Evolutionary conservation across 768 basidiomycete species (phyloP), one percentile per base, ranked within the genome.

Genomic region (Phylloporus sp.): DNA sequence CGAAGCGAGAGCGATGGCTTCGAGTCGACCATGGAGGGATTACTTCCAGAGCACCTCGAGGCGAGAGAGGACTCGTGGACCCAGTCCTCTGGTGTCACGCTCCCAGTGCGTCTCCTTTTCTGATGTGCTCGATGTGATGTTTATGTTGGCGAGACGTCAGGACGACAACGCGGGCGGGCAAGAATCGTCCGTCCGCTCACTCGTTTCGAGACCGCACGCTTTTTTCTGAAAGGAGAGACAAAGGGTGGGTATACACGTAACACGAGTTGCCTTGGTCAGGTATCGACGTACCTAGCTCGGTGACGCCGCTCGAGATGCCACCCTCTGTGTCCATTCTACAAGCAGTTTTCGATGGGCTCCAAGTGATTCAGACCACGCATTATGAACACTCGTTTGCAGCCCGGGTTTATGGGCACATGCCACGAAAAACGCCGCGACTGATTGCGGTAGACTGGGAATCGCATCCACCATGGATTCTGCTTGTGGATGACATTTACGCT

Each of bases 371-470:
- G 48, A 81, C 78, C 8, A 90, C 86, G 9, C 80, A 75, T 3
- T 88, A 80, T 61, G 71, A 74, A 46, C 69, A 63, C 48, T 88
- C 86, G 0, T 88, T 90, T 51, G 64, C 81, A 28, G 79, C 82
- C 38, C 80, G 88, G 13, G 58, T 88, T 11, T 70, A 74, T 38
- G 83, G 82, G 18, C 48, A 56, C 28, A 53, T 31, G 3, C 44
- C 52, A 21, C 54, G 43, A n/a, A 66, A 52, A 39, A 45, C 52
- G 13, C 56, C 56, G 10, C 64, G 69, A 28, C 57, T 76, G 23
- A 71, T 89, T 32, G 73, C 79, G 9, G 69, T 81, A 20, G 86
- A 90, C 62, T 90, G 85, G 86, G 81, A 85, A 60, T 80, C 77
- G 4, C 68, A 67, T 32, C 65, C 86, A 4, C 80, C 84, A 0